phyloP scores from a whole-genome alignment of 345 rosid species.

The Jatropha curcas region DNA sequence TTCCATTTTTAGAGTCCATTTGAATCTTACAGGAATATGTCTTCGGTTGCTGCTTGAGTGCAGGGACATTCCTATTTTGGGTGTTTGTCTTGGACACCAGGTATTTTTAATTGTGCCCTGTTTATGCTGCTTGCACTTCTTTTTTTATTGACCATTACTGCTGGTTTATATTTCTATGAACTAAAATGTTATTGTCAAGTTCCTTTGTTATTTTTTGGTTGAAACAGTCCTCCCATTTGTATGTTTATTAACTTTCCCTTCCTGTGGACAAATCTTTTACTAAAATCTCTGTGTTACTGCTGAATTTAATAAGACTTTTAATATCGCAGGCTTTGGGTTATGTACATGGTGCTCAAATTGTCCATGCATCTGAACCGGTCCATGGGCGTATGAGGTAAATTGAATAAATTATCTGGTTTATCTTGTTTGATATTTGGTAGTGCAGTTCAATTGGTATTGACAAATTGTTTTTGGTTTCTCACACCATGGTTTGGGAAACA shows the following conservation, averaged over 20 bases:
- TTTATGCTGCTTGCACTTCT: not conserved
- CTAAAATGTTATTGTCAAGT: not conserved
- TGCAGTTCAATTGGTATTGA: no score
- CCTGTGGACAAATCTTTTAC: not conserved
- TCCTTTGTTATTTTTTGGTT: not conserved
- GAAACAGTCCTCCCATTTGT: not conserved
- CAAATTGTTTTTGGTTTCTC: no score
- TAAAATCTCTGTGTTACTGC: not conserved
- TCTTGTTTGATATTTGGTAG: slow-evolving; percentile 6
- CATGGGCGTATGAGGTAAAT: slow-evolving; percentile 94
- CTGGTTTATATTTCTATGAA: not conserved
- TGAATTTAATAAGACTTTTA: slow-evolving; percentile 17
- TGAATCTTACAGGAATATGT: slow-evolving; percentile 72
- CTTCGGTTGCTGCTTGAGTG: slow-evolving; percentile 78
- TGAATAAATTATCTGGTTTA: slow-evolving; percentile 8
- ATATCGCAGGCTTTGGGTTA: slow-evolving; percentile 83
- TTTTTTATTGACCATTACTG: not conserved
- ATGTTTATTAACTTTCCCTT: not conserved
- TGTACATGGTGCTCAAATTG: slow-evolving; percentile 81
- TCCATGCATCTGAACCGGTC: slow-evolving; percentile 88
- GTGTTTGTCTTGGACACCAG: slow-evolving; percentile 98
- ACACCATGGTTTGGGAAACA: no score
- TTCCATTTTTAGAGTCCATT: slow-evolving; percentile 24
- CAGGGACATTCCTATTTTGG: slow-evolving; percentile 83
- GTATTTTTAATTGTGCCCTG: slow-evolving; percentile 31